phyloP scores from a whole-genome alignment of 495 filamentous ascomycete genomes.

The Aspergillus asperescens region DNA sequence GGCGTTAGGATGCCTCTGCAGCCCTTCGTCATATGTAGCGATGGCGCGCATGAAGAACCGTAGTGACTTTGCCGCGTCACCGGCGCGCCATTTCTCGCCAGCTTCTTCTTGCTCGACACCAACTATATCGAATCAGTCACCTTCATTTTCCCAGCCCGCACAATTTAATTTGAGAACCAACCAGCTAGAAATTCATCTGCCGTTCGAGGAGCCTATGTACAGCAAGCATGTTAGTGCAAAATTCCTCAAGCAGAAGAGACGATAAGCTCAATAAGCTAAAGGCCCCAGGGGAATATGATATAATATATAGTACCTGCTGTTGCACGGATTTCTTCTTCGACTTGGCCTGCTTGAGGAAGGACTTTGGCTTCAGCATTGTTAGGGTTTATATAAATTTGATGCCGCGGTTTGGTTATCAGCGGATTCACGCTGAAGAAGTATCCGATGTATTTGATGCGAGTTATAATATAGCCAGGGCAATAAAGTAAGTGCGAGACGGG shows the following conservation, averaged over 20 bases:
- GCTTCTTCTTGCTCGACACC: slow-evolving; percentile 64
- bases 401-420: too few relatives aligned
- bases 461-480: neutral
- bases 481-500: neutral
- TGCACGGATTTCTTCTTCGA: slow-evolving; percentile 43
- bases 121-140: slow-evolving; percentile 27
- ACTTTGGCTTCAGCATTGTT: slow-evolving; percentile 51
- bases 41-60: slow-evolving; percentile 66
- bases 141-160: neutral
- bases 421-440: too few relatives aligned
- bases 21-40: slow-evolving; percentile 55
- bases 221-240: neutral
- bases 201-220: slow-evolving; percentile 45
- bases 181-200: slow-evolving; percentile 60
- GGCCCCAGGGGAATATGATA: neutral
- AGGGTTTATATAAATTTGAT: neutral
- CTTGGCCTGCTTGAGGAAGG: slow-evolving; percentile 44
- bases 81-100: slow-evolving; percentile 69
- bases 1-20: slow-evolving; percentile 49
- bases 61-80: slow-evolving; percentile 62
- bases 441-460: too few relatives aligned
- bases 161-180: slow-evolving; percentile 9
- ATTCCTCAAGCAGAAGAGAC: neutral
- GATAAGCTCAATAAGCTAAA: neutral
- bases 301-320: slow-evolving; percentile 11